phyloP scores from a whole-genome alignment of 768 basidiomycete species.

The Naganishia vaughanmartiniae region DNA sequence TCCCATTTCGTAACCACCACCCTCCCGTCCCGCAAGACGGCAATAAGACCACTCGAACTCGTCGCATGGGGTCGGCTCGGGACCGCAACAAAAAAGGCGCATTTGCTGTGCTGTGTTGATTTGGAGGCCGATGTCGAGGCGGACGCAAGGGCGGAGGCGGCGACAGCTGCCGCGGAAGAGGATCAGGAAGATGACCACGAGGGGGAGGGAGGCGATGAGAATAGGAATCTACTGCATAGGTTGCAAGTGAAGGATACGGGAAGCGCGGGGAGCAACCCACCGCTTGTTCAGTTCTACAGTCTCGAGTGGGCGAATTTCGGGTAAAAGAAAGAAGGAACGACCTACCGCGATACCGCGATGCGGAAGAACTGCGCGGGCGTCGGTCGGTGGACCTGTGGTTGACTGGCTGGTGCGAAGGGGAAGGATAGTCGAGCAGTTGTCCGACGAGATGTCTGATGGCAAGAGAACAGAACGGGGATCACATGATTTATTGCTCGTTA shows the following conservation, averaged over 20 bases:
- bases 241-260: conserved; percentile 52
- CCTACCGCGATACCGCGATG: too few relatives aligned
- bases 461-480: too few relatives aligned
- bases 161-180: too few relatives aligned
- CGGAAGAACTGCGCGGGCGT: too few relatives aligned
- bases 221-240: conserved; percentile 43
- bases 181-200: conserved; percentile 53
- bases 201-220: neutral
- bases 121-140: conserved; percentile 50
- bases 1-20: conserved; percentile 91
- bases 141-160: conserved; percentile 43
- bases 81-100: conserved; percentile 95
- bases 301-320: conserved; percentile 55
- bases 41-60: conserved; percentile 83
- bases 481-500: too few relatives aligned
- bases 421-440: too few relatives aligned
- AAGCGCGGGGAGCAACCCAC: conserved; percentile 18
- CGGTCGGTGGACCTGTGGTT: too few relatives aligned
- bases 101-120: conserved; percentile 85
- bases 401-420: too few relatives aligned
- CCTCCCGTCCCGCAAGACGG: conserved; percentile 59
- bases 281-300: conserved; percentile 50
- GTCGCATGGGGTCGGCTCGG: conserved; percentile 93
- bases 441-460: too few relatives aligned
- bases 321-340: too few relatives aligned